A percentile compares a stretch with the other conserved stretches of the same genome.
Conservation (phyloP, 371 early-diverging fungal genomes). For the Mortierella sp. region DNA sequence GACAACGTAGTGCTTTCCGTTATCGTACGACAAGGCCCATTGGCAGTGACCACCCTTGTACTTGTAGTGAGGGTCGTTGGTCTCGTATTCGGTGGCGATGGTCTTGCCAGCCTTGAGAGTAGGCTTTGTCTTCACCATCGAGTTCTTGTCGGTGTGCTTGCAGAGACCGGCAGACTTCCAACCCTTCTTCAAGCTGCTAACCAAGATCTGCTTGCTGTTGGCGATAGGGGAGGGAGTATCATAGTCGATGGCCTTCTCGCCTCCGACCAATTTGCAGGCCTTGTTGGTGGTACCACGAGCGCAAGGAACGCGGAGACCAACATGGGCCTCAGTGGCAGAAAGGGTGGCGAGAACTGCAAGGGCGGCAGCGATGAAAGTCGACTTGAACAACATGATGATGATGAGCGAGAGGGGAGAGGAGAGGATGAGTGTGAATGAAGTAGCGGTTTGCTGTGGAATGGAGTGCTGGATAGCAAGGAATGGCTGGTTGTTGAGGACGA, state of each 20-base stretch:
- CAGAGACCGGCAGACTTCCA: too few species aligned
- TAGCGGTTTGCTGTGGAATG: too few species aligned
- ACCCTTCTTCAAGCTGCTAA: too few species aligned
- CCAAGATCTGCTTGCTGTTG: too few species aligned
- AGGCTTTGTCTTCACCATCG: not conserved
- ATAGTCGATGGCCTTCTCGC: too few species aligned
- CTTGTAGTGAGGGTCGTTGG: conserved; percentile 51
- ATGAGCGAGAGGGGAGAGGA: too few species aligned
- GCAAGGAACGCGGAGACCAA: conserved; percentile 7
- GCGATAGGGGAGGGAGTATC: too few species aligned
- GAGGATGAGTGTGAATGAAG: not conserved
- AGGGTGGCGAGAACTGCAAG: not conserved
- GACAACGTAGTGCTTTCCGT: conserved; percentile 63
- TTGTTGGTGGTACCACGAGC: not conserved
- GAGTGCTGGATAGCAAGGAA: not conserved
- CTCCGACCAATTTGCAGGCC: too few species aligned
- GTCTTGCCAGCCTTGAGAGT: conserved; percentile 56
- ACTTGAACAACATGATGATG: conserved; percentile 10
- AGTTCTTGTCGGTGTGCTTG: too few species aligned
- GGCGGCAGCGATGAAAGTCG: conserved; percentile 12
- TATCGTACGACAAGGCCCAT: conserved; percentile 69
- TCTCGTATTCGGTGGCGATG: conserved; percentile 52
- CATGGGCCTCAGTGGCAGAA: conserved; percentile 14
- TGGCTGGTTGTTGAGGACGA: not conserved
- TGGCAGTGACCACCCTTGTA: conserved; percentile 74